These are phyloP conservation scores for Warburgia ugandensis DNA, from an alignment of 164 flowering plant genomes.

Conservation along the genomic window DNA sequence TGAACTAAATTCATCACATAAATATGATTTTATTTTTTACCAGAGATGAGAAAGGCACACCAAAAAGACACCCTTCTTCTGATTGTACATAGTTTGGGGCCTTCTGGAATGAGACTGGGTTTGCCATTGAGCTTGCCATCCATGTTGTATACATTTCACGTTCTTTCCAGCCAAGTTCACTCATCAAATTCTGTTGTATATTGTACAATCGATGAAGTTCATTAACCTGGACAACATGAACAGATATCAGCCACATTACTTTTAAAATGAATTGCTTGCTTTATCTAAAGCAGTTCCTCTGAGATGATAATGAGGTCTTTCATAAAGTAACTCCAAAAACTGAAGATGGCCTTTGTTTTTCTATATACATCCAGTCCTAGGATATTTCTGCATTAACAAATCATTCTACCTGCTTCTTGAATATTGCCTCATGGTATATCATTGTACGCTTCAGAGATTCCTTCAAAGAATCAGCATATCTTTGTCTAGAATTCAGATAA, in stretches of 20 bases:
- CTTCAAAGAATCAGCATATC: conserved; percentile 19
- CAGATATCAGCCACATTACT: neutral
- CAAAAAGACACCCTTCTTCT: too few relatives aligned
- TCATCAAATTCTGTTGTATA: conserved; percentile 32
- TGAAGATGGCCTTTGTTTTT: neutral
- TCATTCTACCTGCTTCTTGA: conserved; percentile 39
- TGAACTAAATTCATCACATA: neutral
- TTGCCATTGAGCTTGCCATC: conserved; percentile 4
- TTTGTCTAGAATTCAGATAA: conserved; percentile 20
- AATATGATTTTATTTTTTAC: neutral
- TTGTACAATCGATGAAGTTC: conserved; percentile 44
- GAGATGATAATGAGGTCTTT: conserved; percentile 3
- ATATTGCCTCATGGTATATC: conserved; percentile 36
- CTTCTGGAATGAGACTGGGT: conserved; percentile 8
- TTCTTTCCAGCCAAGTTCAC: conserved; percentile 21
- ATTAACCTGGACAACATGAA: conserved; percentile 25
- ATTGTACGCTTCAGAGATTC: conserved; percentile 33
- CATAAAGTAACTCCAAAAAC: conserved; percentile 1
- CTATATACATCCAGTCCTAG: neutral
- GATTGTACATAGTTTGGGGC: conserved; percentile 1
- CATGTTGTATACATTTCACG: conserved; percentile 12
- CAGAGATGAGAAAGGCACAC: neutral
- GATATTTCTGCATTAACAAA: neutral
- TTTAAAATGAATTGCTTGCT: neutral
- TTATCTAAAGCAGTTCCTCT: neutral